Conservation (phyloP, 2,329 filamentous ascomycete species). For the Aaosphaeria pasadenensis region DNA sequence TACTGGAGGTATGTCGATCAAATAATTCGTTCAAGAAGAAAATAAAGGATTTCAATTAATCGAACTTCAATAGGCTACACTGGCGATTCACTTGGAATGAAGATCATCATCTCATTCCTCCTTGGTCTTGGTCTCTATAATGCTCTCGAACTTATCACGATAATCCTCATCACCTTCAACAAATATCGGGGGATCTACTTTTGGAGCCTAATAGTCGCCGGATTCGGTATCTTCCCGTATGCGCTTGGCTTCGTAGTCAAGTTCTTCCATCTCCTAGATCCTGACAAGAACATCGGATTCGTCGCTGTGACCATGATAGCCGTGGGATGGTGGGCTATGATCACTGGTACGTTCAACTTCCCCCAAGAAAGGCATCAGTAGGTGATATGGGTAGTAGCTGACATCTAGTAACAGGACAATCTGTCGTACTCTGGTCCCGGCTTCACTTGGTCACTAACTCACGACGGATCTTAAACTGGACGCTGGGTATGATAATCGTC, state of each 20-base stretch:
- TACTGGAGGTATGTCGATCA: conserved; percentile 20
- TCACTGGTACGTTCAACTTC: conserved; percentile 41
- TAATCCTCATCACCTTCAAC: conserved; percentile 49
- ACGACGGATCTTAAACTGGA: conserved; percentile 45
- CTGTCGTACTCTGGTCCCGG: conserved; percentile 60
- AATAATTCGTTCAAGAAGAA: too few relatives aligned
- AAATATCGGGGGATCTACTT: conserved; percentile 49
- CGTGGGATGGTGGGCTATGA: conserved; percentile 59
- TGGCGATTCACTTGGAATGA: conserved; percentile 25
- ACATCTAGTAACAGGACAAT: conserved; percentile 44
- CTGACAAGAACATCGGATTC: conserved; percentile 21
- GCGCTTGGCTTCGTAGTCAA: conserved; percentile 49
- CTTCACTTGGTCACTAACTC: conserved; percentile 59
- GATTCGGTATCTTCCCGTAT: conserved; percentile 47
- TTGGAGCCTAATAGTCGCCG: conserved; percentile 46
- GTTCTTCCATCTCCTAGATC: conserved; percentile 31
- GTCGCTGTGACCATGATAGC: conserved; percentile 45
- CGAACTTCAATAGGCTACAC: conserved; percentile 22
- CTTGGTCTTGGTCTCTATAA: conserved; percentile 38
- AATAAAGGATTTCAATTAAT: neutral
- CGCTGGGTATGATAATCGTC: conserved; percentile 57
- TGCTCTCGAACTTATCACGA: conserved; percentile 44
- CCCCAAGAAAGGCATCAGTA: neutral
- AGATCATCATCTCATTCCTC: conserved; percentile 36
- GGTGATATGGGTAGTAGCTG: too few relatives aligned